A percentile compares a stretch with the other conserved stretches of the same genome.
phyloP scores from a whole-genome alignment of 2,329 filamentous ascomycete species.

The Venturia oleaginea region DNA sequence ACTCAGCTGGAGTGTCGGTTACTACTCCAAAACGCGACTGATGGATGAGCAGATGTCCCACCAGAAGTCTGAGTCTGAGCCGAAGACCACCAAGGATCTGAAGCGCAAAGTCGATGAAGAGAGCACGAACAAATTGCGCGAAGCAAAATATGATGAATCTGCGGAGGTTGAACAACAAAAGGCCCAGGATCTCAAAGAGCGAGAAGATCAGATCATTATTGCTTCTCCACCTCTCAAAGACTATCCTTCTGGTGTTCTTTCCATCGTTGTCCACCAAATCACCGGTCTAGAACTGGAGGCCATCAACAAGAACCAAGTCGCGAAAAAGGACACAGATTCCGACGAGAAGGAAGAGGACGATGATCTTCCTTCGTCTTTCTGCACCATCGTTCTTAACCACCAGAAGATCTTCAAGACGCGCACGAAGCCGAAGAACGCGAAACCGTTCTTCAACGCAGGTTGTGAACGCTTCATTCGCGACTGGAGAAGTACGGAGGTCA shows the following conservation, averaged over 20 bases:
- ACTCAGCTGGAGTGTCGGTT: slow-evolving; percentile 61
- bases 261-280: slow-evolving; percentile 64
- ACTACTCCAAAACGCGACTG: slow-evolving; percentile 58
- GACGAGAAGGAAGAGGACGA: slow-evolving; percentile 54
- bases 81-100: slow-evolving; percentile 50
- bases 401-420: slow-evolving; percentile 59
- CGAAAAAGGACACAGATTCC: slow-evolving; percentile 41
- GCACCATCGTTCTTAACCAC: slow-evolving; percentile 65
- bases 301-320: slow-evolving; percentile 45
- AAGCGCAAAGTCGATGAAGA: slow-evolving; percentile 44
- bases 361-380: slow-evolving; percentile 60
- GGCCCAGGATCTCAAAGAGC: slow-evolving; percentile 51
- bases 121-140: slow-evolving; percentile 55
- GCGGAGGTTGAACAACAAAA: slow-evolving; percentile 60
- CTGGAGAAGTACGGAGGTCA: slow-evolving; percentile 58
- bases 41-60: slow-evolving; percentile 51
- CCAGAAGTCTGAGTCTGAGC: slow-evolving; percentile 50
- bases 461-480: slow-evolving; percentile 64
- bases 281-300: slow-evolving; percentile 56
- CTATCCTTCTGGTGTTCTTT: slow-evolving; percentile 57
- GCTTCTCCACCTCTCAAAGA: slow-evolving; percentile 54
- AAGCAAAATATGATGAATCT: slow-evolving; percentile 51
- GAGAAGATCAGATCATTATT: slow-evolving; percentile 55
- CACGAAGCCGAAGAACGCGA: slow-evolving; percentile 69
- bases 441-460: slow-evolving; percentile 70